These are phyloP conservation scores for Neoarthrinium moseri DNA, from an alignment of 2,329 filamentous ascomycete genomes.

Conservation along the genomic window DNA sequence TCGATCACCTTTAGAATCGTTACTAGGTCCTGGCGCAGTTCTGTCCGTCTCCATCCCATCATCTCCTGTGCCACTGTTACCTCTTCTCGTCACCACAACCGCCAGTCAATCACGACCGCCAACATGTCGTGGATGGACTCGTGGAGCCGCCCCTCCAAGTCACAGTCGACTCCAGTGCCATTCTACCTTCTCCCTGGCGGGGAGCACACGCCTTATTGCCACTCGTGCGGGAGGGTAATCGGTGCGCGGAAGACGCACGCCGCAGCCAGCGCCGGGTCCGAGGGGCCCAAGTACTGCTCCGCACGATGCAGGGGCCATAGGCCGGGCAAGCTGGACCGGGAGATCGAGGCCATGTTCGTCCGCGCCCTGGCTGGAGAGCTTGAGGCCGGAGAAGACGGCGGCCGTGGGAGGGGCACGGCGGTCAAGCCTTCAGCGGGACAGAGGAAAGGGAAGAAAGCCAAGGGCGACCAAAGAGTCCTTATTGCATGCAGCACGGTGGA, in stretches of 20 bases:
- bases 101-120: background rate
- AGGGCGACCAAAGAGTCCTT: slow-evolving; percentile 50
- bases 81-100: too few relatives aligned
- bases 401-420: background rate
- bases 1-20: too few relatives aligned
- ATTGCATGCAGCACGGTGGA: slow-evolving; percentile 51
- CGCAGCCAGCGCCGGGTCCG: slow-evolving; percentile 16
- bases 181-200: slow-evolving; percentile 49
- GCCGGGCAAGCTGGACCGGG: slow-evolving; percentile 45
- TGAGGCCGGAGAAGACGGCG: slow-evolving; percentile 3
- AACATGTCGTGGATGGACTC: slow-evolving; percentile 42
- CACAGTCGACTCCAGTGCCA: slow-evolving; percentile 46
- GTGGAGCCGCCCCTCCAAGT: slow-evolving; percentile 38
- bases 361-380: slow-evolving; percentile 26
- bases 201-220: slow-evolving; percentile 52
- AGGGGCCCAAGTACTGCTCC: slow-evolving; percentile 54
- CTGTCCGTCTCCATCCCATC: background rate
- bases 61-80: too few relatives aligned
- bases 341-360: slow-evolving; percentile 51
- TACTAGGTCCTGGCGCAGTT: too few relatives aligned
- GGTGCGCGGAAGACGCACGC: slow-evolving; percentile 32
- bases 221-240: slow-evolving; percentile 56
- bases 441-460: slow-evolving; percentile 33
- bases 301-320: slow-evolving; percentile 51
- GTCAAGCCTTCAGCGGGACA: slow-evolving; percentile 17